These are phyloP conservation scores for Rhynchosporium graminicola DNA, from an alignment of 2,329 filamentous ascomycete species.

Conservation along the genomic window DNA sequence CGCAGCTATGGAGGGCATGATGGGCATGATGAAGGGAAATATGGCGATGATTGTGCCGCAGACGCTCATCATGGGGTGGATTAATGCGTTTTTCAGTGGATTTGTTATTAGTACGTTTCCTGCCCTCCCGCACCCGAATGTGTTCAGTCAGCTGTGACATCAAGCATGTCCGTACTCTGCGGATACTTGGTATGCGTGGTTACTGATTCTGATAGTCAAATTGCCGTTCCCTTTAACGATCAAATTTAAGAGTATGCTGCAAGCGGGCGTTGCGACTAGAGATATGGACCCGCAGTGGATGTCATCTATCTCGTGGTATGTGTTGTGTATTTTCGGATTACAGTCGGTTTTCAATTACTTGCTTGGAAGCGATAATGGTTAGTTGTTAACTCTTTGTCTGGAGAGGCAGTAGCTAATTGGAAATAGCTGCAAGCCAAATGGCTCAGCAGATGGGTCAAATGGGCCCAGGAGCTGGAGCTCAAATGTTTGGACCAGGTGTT, in stretches of 20 bases:
- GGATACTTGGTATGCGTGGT: conserved; percentile 18
- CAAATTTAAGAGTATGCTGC: conserved; percentile 99
- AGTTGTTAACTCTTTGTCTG: conserved; percentile 38
- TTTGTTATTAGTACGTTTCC: conserved; percentile 86
- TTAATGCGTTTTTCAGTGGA: conserved; percentile 97
- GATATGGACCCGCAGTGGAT: conserved; percentile 99
- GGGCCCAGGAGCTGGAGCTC: conserved; percentile 60
- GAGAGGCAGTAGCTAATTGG: conserved; percentile 11
- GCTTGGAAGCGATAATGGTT: conserved; percentile 93
- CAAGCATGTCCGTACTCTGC: too few species aligned
- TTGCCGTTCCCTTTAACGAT: conserved; percentile 95
- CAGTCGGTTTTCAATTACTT: conserved; percentile 98
- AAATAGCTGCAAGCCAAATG: conserved; percentile 83
- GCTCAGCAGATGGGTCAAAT: conserved; percentile 79
- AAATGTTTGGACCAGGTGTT: conserved; percentile 88
- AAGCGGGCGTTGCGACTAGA: conserved; percentile 91
- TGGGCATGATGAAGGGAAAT: conserved; percentile 99
- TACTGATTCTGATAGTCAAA: conserved; percentile 65
- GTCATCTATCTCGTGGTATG: conserved; percentile 98
- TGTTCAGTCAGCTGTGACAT: not conserved
- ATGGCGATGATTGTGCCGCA: conserved; percentile 99
- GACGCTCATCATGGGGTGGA: conserved; percentile 99
- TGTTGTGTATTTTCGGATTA: conserved; percentile 92
- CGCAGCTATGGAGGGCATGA: conserved; percentile 98
- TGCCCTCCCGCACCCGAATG: not conserved